Percentiles rank a stretch among this genome's conserved stretches.
Evolutionary conservation across 495 filamentous ascomycete genomes (phyloP).

Genomic region (Lindgomyces ingoldianus): DNA sequence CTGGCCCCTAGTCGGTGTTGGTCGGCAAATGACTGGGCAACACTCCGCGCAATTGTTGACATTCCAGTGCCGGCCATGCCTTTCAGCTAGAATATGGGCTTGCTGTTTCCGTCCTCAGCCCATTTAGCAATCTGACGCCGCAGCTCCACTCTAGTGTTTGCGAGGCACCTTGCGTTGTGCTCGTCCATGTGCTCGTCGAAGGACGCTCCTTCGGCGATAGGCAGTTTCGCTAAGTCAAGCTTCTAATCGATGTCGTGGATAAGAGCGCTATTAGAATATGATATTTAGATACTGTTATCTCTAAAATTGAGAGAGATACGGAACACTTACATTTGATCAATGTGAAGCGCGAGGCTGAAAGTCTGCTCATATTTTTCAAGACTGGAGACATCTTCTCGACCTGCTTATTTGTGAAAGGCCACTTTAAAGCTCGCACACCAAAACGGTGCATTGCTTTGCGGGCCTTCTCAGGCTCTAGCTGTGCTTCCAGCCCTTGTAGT

Average conservation of each 20-base stretch:
- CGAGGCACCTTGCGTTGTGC: constrained; percentile 30
- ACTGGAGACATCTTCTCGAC: not conserved
- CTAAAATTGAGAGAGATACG: not conserved
- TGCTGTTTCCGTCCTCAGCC: constrained; percentile 16
- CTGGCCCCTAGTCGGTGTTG: not conserved
- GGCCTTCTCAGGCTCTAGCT: not conserved
- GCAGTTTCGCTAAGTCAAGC: constrained; percentile 14
- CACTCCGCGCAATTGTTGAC: not conserved
- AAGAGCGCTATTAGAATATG: not conserved
- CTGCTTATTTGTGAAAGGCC: not conserved
- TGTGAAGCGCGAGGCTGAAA: not conserved
- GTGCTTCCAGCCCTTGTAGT: not conserved
- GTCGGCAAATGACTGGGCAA: not conserved
- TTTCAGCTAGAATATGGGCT: constrained; percentile 22
- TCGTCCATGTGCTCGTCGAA: constrained; percentile 29
- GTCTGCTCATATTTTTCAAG: not conserved
- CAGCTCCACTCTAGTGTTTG: constrained; percentile 31
- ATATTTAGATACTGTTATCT: not conserved
- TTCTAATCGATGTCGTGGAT: not conserved
- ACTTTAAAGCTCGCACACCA: not conserved
- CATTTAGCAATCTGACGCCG: constrained; percentile 25
- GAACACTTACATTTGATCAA: constrained; percentile 1
- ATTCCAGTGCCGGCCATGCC: constrained; percentile 39
- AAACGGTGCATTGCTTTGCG: not conserved
- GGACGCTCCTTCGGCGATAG: constrained; percentile 22